Base-by-base conservation (phyloP, 495 filamentous ascomycete genomes). In the Haplographium delicatum region DNA sequence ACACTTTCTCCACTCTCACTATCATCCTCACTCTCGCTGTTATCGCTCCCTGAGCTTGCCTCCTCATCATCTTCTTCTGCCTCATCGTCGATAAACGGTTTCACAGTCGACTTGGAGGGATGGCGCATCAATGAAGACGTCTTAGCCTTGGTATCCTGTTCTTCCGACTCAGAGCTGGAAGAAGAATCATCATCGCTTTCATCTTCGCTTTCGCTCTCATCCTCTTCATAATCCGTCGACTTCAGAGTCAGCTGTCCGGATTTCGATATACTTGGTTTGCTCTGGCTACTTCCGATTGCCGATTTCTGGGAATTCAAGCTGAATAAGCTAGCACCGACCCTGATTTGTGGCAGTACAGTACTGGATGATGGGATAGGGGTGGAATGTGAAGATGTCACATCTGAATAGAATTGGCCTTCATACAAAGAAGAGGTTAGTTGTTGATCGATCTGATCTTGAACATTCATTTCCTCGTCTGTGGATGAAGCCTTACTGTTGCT, bases 381-480 rank as follows among this genome's bases (percentile, higher is more conserved):
- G 6, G 40, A 25, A 11, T 33, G 40, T 10, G 25, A 0, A 18
- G 23, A 48, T 11, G 40, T n/a, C n/a, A 34, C 16, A 7, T 23
- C 11, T 9, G 40, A 18, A 1, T 20, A 19, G 15, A 31, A 9
- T 23, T 22, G 52, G 15, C 19, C 53, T 57, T 53, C 44, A 47
- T 30, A 40, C 28, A 61, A 25, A 47, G 50, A 54, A 51, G 58
- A 61, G 7, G 54, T 61, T 24, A 61, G 58, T 57, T 61, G 58
- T n/a, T 51, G 45, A 31, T 54, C 54, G 20, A 61, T 34, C 42
- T 57, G 50, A 8, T 51, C 54, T 55, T 61, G 54, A 20, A 43
- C 57, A 44, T 45, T 44, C 8, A 20, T 22, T 15, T 22, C 9
- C 8, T 49, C 37, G 5, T 26, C 11, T 44, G 26, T 20, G 40